Evolutionary conservation across 1,139 yeast genomes (phyloP), one percentile per base, ranked within the genome.

Genomic region (Arxiozyma slooffiae): DNA sequence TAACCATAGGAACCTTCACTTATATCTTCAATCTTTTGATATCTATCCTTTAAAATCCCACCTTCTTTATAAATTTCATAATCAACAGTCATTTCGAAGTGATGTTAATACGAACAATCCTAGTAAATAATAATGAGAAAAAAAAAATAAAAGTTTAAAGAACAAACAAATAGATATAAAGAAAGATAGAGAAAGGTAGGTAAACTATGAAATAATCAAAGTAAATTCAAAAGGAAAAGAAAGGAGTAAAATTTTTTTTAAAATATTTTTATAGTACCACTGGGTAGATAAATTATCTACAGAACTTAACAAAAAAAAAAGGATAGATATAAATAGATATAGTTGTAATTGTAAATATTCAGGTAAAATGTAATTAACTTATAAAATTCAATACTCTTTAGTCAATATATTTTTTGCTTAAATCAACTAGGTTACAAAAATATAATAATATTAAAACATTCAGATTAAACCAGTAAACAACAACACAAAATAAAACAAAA

Each of bases 1-100:
- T 85, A 78, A 44, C 97, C 97, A 67, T 88, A 90, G 0, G 97
- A 88, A 38, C 97, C 97, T 67, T 87, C 92, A 66, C 92, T 87
- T 53, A 90, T 79, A 62, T 85, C 90, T 50, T 83, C 81, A 17
- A 88, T 76, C 61, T 83, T 82, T 53, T 73, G 71, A 71, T 89
- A 90, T 54, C 87, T 73, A 52, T 74, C 74, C 57, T 80, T 75
- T 51, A 85, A 73, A 48, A 83, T 72, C 17, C 75, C 77, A 34
- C 94, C 94, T 50, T 76, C 74, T 57, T 80, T 79, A 66, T 83
- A 84, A 43, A 68, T 55, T 48, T 70, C 72, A 57, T 70, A 70
- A 52, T 69, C 67, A 40, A 64, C 51, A 43, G 61, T 57, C 66
- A 52, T 47, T 7, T 36, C 9, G n/a, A 43, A 23, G 30, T 24